These are phyloP conservation scores for Acorus gramineus DNA, from an alignment of 106 monocot species.

Conservation along the genomic window DNA sequence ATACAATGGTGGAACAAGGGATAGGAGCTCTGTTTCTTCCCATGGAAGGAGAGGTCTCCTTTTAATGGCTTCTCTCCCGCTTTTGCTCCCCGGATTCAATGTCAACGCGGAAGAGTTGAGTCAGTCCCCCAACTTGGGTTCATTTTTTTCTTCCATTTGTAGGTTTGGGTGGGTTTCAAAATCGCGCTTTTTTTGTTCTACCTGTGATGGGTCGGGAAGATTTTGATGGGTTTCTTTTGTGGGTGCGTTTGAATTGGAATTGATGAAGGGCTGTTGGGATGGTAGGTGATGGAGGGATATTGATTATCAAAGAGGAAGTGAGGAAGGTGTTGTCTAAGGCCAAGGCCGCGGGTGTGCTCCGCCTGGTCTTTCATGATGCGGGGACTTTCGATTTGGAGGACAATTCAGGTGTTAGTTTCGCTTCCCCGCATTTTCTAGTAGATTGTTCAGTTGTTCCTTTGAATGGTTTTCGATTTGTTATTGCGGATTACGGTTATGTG, in stretches of 20 bases:
- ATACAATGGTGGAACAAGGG: too few relatives aligned
- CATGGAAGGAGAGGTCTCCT: constrained; percentile 27
- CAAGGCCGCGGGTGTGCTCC: constrained; percentile 83
- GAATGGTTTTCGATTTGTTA: too few relatives aligned
- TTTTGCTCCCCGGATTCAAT: constrained; percentile 17
- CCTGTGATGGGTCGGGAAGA: neutral
- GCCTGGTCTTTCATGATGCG: constrained; percentile 93
- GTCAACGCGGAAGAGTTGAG: constrained; percentile 11
- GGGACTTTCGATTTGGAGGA: constrained; percentile 74
- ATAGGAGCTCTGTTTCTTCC: neutral
- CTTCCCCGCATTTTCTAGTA: neutral
- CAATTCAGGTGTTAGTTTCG: constrained; percentile 38
- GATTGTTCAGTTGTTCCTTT: too few relatives aligned
- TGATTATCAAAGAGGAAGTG: constrained; percentile 37
- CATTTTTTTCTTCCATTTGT: too few relatives aligned
- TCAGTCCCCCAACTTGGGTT: too few relatives aligned
- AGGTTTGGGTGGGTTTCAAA: constrained; percentile 17
- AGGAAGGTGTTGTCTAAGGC: constrained; percentile 67
- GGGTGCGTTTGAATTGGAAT: neutral
- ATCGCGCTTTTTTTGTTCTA: neutral
- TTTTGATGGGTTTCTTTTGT: neutral
- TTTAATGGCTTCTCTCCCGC: constrained; percentile 12
- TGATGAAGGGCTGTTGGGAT: constrained; percentile 9
- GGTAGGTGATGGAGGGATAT: constrained; percentile 20
- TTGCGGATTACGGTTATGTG: too few relatives aligned